These are phyloP conservation scores for Oryza brachyantha DNA, from an alignment of 176 grass and related monocot genomes.

Conservation along the genomic window DNA sequence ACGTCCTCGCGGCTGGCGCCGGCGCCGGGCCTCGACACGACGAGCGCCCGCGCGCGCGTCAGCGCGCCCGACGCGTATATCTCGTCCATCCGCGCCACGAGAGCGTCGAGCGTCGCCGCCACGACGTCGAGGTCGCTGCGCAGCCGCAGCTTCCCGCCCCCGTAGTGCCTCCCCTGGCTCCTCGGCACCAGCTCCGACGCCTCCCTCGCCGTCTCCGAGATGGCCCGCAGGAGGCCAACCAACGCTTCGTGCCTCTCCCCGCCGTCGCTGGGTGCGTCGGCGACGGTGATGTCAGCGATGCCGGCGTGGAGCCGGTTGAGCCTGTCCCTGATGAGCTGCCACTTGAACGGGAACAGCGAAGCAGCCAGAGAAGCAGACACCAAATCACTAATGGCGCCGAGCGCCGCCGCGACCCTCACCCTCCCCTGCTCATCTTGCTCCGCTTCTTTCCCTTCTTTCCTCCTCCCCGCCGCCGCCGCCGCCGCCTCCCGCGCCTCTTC, in stretches of 20 bases:
- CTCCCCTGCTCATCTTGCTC: conserved; percentile 39
- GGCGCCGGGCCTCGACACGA: conserved; percentile 52
- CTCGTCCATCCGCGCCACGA: conserved; percentile 50
- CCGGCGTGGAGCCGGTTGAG: conserved; percentile 65
- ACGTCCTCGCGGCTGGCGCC: conserved; percentile 66
- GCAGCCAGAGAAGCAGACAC: conserved; percentile 51
- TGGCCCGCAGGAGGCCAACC: conserved; percentile 26
- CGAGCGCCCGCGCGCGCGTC: conserved; percentile 45
- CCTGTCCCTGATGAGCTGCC: conserved; percentile 59
- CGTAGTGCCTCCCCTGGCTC: conserved; percentile 58
- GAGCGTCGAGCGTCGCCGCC: conserved; percentile 43
- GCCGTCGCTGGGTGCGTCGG: neutral
- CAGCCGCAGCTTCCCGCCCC: conserved; percentile 80
- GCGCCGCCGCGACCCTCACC: conserved; percentile 19
- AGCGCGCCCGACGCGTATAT: conserved; percentile 51
- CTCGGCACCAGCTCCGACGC: conserved; percentile 42
- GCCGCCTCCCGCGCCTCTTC: conserved; percentile 7
- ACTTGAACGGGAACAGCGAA: conserved; percentile 71
- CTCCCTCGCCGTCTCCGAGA: conserved; percentile 22
- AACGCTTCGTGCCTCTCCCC: conserved; percentile 27
- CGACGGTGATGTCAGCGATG: conserved; percentile 40
- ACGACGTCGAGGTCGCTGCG: conserved; percentile 79
- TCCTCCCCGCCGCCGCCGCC: neutral
- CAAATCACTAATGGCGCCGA: conserved; percentile 29
- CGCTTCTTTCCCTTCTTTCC: no score